Conservation (phyloP, 176 grass and related monocot species). For the Bonia amplexicaulis region DNA sequence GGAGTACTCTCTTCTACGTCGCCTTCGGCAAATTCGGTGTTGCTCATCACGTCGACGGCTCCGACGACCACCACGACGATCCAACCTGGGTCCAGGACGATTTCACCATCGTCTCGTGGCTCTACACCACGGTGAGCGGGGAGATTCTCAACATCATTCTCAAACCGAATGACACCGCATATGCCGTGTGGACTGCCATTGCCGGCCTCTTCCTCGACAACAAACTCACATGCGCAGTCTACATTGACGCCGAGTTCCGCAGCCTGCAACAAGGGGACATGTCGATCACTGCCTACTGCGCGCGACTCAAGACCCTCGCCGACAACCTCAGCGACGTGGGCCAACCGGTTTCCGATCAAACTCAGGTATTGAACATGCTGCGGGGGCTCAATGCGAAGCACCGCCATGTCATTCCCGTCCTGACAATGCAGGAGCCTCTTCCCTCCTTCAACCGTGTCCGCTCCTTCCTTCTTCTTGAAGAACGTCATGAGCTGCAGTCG, state of each 20-base stretch:
- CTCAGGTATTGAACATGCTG: background rate
- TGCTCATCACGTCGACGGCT: too few species aligned
- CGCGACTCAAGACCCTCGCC: background rate
- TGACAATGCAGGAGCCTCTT: background rate
- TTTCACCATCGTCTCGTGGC: too few species aligned
- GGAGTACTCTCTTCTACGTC: too few species aligned
- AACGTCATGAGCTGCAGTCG: background rate
- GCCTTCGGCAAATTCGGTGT: too few species aligned
- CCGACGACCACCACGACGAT: too few species aligned
- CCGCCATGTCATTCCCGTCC: background rate
- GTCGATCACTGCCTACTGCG: background rate
- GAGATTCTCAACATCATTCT: background rate
- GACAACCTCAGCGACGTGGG: background rate
- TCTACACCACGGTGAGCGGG: too few species aligned
- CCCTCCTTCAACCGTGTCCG: background rate
- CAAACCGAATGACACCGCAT: background rate
- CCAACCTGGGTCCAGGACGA: too few species aligned
- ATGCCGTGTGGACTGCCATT: background rate
- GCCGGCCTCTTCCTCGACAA: background rate
- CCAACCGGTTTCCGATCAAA: background rate
- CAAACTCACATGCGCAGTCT: background rate
- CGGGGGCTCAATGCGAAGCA: background rate
- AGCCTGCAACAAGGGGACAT: background rate
- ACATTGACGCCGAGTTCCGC: background rate
- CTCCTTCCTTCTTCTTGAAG: background rate